Evolutionary conservation across 257 asterid genomes (phyloP).

Genomic region (Mentha longifolia): DNA sequence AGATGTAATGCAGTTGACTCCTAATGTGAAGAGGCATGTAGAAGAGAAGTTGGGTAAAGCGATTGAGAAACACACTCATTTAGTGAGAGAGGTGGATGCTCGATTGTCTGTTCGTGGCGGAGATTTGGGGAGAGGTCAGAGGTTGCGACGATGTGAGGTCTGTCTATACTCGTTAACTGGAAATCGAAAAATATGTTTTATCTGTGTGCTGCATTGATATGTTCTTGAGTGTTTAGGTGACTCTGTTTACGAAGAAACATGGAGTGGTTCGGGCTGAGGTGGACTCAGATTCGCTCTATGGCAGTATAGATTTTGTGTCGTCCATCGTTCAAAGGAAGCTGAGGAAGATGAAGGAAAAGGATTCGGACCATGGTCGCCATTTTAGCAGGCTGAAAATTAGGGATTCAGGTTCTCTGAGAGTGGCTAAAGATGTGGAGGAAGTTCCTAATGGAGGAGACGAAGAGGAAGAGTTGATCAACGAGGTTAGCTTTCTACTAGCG

Average conservation of each 20-base stretch:
- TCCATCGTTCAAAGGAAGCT: constrained; percentile 80
- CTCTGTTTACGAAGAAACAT: constrained; percentile 86
- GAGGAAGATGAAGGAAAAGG: constrained; percentile 98
- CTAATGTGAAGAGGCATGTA: constrained; percentile 73
- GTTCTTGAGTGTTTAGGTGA: constrained; percentile 51
- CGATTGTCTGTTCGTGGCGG: constrained; percentile 90
- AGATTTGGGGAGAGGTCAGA: constrained; percentile 87
- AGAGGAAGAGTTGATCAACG: constrained; percentile 49
- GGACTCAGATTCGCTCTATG: constrained; percentile 74
- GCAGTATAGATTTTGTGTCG: constrained; percentile 79
- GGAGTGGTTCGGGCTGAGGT: constrained; percentile 94
- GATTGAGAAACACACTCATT: constrained; percentile 80
- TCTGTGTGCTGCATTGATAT: background rate
- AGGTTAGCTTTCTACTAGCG: constrained; percentile 47
- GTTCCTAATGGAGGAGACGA: constrained; percentile 44
- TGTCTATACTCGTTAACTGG: background rate
- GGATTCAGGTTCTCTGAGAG: constrained; percentile 43
- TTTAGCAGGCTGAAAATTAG: constrained; percentile 74
- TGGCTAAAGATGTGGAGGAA: constrained; percentile 46
- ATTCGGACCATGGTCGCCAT: constrained; percentile 88
- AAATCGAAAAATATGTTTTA: background rate
- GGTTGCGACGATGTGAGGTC: constrained; percentile 86
- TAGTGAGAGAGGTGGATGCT: constrained; percentile 91
- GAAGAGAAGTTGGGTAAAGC: constrained; percentile 94
- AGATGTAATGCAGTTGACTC: constrained; percentile 52